A percentile compares a stretch with the other conserved stretches of the same genome.
Evolutionary conservation across 2,329 filamentous ascomycete species (phyloP).

Genomic region (Grosmannia clavigera): DNA sequence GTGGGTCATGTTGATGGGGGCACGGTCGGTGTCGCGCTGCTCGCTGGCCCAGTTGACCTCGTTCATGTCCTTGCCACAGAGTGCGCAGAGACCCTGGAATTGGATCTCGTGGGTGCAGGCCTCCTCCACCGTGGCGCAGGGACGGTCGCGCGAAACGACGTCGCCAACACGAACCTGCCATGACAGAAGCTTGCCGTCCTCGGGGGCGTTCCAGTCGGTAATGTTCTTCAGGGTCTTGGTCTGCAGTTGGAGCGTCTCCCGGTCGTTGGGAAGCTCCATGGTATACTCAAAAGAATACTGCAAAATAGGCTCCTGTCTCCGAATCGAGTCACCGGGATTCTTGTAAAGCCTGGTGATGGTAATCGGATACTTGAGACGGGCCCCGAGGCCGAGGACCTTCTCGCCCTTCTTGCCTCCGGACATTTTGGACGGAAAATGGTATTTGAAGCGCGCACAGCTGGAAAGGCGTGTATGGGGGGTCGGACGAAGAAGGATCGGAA

Average conservation of each 20-base stretch:
- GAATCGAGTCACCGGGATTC: conserved; percentile 59
- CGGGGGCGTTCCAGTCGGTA: conserved; percentile 69
- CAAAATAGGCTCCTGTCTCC: conserved; percentile 66
- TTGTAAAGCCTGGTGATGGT: conserved; percentile 79
- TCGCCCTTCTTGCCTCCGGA: conserved; percentile 12
- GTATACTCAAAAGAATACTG: conserved; percentile 77
- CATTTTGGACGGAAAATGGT: conserved; percentile 7
- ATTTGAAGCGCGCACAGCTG: conserved; percentile 8
- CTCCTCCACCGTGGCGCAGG: conserved; percentile 70
- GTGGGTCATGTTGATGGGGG: conserved; percentile 90
- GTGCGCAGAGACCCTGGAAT: conserved; percentile 78
- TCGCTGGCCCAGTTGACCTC: conserved; percentile 76
- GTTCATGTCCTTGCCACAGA: conserved; percentile 95
- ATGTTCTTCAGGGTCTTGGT: conserved; percentile 57
- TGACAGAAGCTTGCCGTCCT: conserved; percentile 63
- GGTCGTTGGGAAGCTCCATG: conserved; percentile 58
- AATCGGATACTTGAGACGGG: conserved; percentile 78
- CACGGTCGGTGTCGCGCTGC: conserved; percentile 66
- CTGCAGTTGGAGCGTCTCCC: conserved; percentile 44
- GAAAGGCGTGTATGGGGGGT: conserved; percentile 9
- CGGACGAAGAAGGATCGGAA: conserved; percentile 3
- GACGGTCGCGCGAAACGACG: conserved; percentile 44
- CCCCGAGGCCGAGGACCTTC: conserved; percentile 35
- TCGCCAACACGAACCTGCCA: conserved; percentile 65
- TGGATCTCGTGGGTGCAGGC: conserved; percentile 84